Percentiles rank a stretch among this genome's conserved stretches.
Evolutionary conservation across 768 basidiomycete species (phyloP).

Genomic region (Phaffia tasmanica): DNA sequence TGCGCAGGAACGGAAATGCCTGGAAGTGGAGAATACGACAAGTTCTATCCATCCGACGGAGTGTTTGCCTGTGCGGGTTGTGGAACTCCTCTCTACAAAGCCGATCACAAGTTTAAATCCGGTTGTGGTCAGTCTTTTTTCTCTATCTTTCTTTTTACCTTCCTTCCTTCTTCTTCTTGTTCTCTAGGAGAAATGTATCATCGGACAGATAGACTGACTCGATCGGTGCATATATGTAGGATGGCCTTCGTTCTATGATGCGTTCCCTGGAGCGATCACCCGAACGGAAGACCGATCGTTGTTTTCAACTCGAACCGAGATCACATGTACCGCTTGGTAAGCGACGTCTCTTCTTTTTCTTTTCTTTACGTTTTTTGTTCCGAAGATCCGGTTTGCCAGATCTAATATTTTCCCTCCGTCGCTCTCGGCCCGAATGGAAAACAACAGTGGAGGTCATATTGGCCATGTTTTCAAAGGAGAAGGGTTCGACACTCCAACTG

Average conservation of each 20-base stretch:
- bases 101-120: constrained; percentile 24
- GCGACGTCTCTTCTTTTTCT: neutral
- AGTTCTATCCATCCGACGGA: constrained; percentile 41
- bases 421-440: neutral
- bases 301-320: constrained; percentile 66
- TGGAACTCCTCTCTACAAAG: constrained; percentile 25
- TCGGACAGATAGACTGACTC: neutral
- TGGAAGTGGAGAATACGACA: constrained; percentile 68
- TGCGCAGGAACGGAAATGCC: constrained; percentile 52
- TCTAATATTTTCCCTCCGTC: neutral
- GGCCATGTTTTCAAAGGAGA: constrained; percentile 95
- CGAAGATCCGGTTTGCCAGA: neutral
- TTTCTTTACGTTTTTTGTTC: neutral
- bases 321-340: constrained; percentile 59
- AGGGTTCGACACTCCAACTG: constrained; percentile 66
- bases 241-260: constrained; percentile 97
- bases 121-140: constrained; percentile 20
- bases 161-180: neutral
- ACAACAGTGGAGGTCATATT: constrained; percentile 52
- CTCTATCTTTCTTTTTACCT: neutral
- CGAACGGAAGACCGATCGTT: constrained; percentile 57
- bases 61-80: constrained; percentile 21
- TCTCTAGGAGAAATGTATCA: neutral
- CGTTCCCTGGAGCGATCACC: constrained; percentile 76
- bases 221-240: constrained; percentile 43